Conservation (phyloP, 208 protist genomes). For the Naegleria fowleri region DNA sequence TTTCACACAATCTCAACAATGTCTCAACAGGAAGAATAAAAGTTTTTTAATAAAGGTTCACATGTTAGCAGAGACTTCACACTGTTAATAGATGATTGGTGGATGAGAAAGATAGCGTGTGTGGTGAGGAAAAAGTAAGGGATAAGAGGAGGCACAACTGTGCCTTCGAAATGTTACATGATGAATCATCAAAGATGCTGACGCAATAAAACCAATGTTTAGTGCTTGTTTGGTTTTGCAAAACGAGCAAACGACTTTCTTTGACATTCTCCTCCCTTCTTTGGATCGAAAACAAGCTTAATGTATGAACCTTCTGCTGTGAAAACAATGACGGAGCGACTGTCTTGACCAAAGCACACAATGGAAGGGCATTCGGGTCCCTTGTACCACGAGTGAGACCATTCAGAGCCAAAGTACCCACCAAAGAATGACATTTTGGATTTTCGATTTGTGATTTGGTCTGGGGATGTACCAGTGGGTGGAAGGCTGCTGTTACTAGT, state of each 20-base stretch:
- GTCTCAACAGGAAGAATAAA: too few relatives aligned
- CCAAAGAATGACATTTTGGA: conserved; percentile 22
- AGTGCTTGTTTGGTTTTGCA: neutral
- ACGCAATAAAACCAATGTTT: too few relatives aligned
- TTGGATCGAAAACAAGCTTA: conserved; percentile 33
- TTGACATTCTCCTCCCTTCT: conserved; percentile 36
- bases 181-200: too few relatives aligned
- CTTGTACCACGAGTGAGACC: conserved; percentile 36
- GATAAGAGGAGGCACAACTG: too few relatives aligned
- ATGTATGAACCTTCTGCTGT: conserved; percentile 35
- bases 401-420: conserved; percentile 33
- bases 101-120: too few relatives aligned
- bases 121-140: too few relatives aligned
- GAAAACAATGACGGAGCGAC: conserved; percentile 20
- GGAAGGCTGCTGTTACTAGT: neutral
- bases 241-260: conserved; percentile 7
- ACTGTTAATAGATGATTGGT: too few relatives aligned
- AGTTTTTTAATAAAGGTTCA: too few relatives aligned
- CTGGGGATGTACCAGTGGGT: neutral
- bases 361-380: conserved; percentile 35
- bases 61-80: too few relatives aligned
- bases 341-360: conserved; percentile 30
- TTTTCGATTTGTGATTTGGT: conserved; percentile 14
- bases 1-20: too few relatives aligned
- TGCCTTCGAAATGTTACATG: too few relatives aligned